Evolutionary conservation across 352 stramenopile genomes (phyloP), one percentile per base, ranked within the genome.

Genomic region (Pythium diclinum): DNA sequence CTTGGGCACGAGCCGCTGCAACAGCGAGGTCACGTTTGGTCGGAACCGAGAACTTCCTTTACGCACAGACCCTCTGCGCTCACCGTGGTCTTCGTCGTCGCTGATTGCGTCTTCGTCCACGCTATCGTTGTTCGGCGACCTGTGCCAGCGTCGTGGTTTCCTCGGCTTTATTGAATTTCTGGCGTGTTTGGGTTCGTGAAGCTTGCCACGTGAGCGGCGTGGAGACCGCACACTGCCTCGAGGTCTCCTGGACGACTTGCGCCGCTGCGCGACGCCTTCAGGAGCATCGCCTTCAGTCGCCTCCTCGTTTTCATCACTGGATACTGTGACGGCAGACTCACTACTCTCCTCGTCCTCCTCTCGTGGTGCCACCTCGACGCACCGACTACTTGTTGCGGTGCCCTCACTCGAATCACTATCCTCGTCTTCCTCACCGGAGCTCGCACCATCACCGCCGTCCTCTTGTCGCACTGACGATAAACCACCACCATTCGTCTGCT

Each of bases 1-100:
- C 25, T 67, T 67, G 6, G 54, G 34, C 33, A 63, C 62, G 34
- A 68, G 44, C 33, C 55, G 62, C 25, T 55, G 44, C 10, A 68
- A 25, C 14, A 68, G 47, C 33, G 62, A 55, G 10, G 62, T 19
- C 23, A 51, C 55, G 33, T 51, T 56, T 17, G 62, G 33, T 16
- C 40, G 46, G 36, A 67, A 67, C 19, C 61, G 61, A n/a, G 28
- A 47, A 16, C 44, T 49, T 6, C 2, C 11, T 19, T 23, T 57
- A 19, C 49, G 51, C 8, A n/a, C 53, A 17, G 23, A 44, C 21
- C 25, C 38, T 7, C 10, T 48, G 0, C 28, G 13, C 14, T 28
- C 30, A 1, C 21, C 17, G 25, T 30, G 23, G 6, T 42, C 23
- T 8, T 61, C 38, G 9, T 16, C 36, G 5, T 61, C 40, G 8